Evolutionary conservation across 192 early-diverging fungal genomes (phyloP).

Genomic region (Coemansia sp.): DNA sequence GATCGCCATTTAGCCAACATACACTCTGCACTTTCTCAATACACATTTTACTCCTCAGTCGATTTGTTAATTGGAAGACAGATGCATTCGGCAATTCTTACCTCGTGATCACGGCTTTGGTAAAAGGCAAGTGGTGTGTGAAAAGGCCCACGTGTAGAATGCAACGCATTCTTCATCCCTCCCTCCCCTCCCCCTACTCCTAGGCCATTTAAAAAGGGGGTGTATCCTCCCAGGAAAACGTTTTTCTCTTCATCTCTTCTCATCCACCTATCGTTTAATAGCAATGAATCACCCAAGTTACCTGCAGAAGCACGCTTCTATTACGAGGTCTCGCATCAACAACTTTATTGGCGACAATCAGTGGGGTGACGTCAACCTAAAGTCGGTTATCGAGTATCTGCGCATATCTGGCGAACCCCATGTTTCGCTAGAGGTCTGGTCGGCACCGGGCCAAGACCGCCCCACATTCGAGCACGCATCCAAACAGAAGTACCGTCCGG

Average conservation of each 20-base stretch:
- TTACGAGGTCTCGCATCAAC: constrained; percentile 72
- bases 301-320: constrained; percentile 64
- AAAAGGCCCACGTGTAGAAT: background rate
- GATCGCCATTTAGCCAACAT: background rate
- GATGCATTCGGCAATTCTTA: background rate
- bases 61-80: background rate
- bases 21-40: background rate
- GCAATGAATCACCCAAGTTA: constrained; percentile 38
- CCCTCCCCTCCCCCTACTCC: background rate
- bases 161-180: background rate
- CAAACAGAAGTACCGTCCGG: constrained; percentile 62
- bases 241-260: background rate
- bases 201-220: background rate
- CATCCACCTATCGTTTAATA: background rate
- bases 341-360: constrained; percentile 68
- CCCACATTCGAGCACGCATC: constrained; percentile 53
- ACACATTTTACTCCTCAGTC: background rate
- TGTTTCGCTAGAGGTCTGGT: constrained; percentile 55
- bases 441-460: constrained; percentile 55
- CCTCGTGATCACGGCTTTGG: background rate
- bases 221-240: background rate
- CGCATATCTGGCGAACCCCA: constrained; percentile 46
- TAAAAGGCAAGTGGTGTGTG: background rate
- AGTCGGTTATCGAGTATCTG: constrained; percentile 52
- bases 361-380: constrained; percentile 71